Evolutionary conservation across 1,284 basidiomycete species (phyloP), one percentile per base, ranked within the genome.

Genomic region (Ceratobasidium theobromae): DNA sequence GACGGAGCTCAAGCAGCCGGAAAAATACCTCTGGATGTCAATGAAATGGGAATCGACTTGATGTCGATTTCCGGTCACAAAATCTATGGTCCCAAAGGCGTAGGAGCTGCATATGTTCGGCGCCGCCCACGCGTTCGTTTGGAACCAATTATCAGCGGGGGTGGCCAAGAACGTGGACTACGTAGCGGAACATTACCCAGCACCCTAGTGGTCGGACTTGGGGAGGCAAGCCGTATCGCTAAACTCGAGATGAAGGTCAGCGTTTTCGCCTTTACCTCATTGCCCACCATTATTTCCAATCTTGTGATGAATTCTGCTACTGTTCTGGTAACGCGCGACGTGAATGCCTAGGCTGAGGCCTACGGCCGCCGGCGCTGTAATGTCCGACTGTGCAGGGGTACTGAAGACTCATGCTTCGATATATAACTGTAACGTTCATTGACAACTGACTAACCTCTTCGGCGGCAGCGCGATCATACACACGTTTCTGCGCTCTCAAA

Each of bases 31-130:
- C 73, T 98, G 52, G 90, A 98, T 75, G 97, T 99, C 65, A 95
- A 99, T 75, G 94, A 89, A 72, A 88, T 94, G 84, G 94, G 95
- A 73, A 85, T 99, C 67, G 97, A 99, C 78, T 81, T 98, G 65
- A 87, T 99, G 88, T 95, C 91, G 70, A 91, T 99, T 67, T 96
- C 93, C 4, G 95, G 92, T 3, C 97, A 99, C 82, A 99, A 99
- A 80, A 78, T 99, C 16, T 99, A 99, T 77, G 97, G 97, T 1
- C 97, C 97, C 4, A 99, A 99, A 79, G 97, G 97, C 16, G 79
- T 99, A 51, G 97, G 97, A 38, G 96, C 93, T 3, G 89, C 90
- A 18, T 99, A 98, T 77, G 94, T 99, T 54, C 85, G 97, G 66
- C 81, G 97, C 72, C 80, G 95, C 71, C 97, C 97, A 1, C 83